Conservation (phyloP, 345 rosid genomes). For the Fremontodendron californicum region DNA sequence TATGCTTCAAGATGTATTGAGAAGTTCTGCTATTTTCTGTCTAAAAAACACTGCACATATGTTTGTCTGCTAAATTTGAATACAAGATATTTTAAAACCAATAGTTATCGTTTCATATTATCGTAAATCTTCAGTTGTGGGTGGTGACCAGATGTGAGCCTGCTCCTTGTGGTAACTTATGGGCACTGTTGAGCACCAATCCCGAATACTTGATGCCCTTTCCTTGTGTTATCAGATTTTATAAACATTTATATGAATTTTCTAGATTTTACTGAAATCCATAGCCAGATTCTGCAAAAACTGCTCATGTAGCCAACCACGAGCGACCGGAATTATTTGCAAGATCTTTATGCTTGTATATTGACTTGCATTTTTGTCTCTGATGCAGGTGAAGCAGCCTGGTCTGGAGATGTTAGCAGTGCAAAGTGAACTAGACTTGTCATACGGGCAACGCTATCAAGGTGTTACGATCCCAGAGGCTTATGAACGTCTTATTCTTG, state of each 20-base stretch:
- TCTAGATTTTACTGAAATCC: too few relatives aligned
- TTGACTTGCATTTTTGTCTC: slow-evolving; percentile 13
- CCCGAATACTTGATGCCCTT: background rate
- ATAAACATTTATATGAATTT: background rate
- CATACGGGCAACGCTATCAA: slow-evolving; percentile 88
- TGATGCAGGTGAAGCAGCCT: slow-evolving; percentile 87
- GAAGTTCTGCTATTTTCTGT: background rate
- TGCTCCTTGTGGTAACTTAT: background rate
- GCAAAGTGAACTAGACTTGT: slow-evolving; percentile 95
- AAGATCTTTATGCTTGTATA: background rate
- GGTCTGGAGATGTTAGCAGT: slow-evolving; percentile 90
- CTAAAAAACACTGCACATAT: background rate
- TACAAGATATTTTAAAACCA: background rate
- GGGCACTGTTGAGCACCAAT: background rate
- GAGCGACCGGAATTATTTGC: background rate
- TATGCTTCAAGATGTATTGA: background rate
- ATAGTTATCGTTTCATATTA: background rate
- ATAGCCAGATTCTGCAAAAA: background rate
- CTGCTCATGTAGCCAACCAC: background rate
- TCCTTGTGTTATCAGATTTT: background rate
- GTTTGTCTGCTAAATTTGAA: background rate
- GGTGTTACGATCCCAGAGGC: slow-evolving; percentile 82
- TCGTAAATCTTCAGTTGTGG: background rate
- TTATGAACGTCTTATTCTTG: slow-evolving; percentile 91
- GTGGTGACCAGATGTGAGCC: background rate